Conservation (phyloP, 805 yeast genomes). For the Blastobotrys chiropterorum region DNA sequence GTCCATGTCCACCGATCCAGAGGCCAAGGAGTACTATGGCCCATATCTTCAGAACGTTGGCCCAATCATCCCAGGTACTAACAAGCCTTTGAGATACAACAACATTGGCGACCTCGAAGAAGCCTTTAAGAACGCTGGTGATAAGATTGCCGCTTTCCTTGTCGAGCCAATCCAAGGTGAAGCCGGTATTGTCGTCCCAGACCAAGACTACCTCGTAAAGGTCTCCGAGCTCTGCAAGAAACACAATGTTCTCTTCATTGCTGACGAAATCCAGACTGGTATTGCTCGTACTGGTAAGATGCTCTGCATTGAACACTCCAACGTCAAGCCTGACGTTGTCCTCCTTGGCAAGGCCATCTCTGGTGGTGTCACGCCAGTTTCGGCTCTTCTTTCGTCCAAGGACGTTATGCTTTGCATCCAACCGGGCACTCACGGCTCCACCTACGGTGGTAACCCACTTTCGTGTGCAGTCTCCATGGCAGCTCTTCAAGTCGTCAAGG, state of each 20-base stretch:
- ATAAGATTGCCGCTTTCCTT: constrained; percentile 81
- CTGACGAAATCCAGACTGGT: constrained; percentile 98
- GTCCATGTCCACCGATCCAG: constrained; percentile 94
- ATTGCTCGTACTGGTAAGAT: constrained; percentile 95
- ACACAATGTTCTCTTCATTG: constrained; percentile 81
- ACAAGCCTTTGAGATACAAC: constrained; percentile 70
- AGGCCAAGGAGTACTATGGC: constrained; percentile 82
- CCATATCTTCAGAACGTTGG: constrained; percentile 83
- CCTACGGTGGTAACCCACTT: constrained; percentile 96
- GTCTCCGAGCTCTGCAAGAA: constrained; percentile 72
- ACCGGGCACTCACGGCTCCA: constrained; percentile 96
- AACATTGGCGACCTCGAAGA: constrained; percentile 76
- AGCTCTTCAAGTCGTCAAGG: constrained; percentile 82
- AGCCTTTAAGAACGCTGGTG: constrained; percentile 78
- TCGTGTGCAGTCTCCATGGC: constrained; percentile 91
- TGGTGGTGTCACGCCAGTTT: constrained; percentile 91
- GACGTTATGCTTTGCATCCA: constrained; percentile 85
- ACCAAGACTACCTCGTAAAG: constrained; percentile 64
- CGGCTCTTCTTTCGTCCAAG: constrained; percentile 83
- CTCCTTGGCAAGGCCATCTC: constrained; percentile 90
- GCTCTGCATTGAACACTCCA: constrained; percentile 83
- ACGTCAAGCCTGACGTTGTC: constrained; percentile 81
- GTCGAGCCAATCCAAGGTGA: constrained; percentile 98
- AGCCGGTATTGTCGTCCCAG: constrained; percentile 96
- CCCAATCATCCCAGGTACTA: constrained; percentile 73